Percentiles rank a stretch among this genome's conserved stretches.
phyloP scores from a whole-genome alignment of 2,329 filamentous ascomycete genomes.

The Aspergillus quadricinctus region DNA sequence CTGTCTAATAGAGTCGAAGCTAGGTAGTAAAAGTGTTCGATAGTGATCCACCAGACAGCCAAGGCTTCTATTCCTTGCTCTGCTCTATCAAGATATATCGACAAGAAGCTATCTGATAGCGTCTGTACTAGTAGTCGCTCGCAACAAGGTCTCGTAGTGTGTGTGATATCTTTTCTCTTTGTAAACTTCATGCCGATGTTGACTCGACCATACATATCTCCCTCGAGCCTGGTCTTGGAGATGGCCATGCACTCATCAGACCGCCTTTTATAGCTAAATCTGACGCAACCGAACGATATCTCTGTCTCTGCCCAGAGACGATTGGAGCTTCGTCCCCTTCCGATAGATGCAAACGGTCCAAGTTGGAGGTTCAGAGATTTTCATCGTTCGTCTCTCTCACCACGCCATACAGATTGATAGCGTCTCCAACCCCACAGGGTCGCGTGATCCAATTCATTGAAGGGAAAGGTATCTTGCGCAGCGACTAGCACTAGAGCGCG shows the following conservation, averaged over 20 bases:
- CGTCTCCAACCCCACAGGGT: constrained; percentile 6
- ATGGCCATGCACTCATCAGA: constrained; percentile 7
- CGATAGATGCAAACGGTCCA: constrained; percentile 8
- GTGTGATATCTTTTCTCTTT: constrained; percentile 22
- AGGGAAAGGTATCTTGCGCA: neutral
- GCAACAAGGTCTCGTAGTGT: constrained; percentile 32
- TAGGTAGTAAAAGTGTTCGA: constrained; percentile 55
- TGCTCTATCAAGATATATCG: constrained; percentile 67
- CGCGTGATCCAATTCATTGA: constrained; percentile 6
- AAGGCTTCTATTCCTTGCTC: constrained; percentile 48
- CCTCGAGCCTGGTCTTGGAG: constrained; percentile 10
- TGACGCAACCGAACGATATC: constrained; percentile 5
- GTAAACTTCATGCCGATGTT: constrained; percentile 18
- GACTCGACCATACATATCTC: constrained; percentile 15
- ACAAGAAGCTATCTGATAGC: constrained; percentile 62
- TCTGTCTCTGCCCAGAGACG: constrained; percentile 7
- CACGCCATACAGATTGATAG: neutral
- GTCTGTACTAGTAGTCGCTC: constrained; percentile 43
- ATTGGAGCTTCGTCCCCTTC: constrained; percentile 9
- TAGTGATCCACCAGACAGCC: constrained; percentile 31
- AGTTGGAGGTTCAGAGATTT: constrained; percentile 7
- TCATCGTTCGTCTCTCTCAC: constrained; percentile 2
- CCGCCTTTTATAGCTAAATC: constrained; percentile 7
- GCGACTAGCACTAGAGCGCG: constrained; percentile 9
- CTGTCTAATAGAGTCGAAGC: constrained; percentile 72